These are phyloP conservation scores for Sclerotinia glacialis DNA, from an alignment of 2,329 filamentous ascomycete species.

Conservation along the genomic window DNA sequence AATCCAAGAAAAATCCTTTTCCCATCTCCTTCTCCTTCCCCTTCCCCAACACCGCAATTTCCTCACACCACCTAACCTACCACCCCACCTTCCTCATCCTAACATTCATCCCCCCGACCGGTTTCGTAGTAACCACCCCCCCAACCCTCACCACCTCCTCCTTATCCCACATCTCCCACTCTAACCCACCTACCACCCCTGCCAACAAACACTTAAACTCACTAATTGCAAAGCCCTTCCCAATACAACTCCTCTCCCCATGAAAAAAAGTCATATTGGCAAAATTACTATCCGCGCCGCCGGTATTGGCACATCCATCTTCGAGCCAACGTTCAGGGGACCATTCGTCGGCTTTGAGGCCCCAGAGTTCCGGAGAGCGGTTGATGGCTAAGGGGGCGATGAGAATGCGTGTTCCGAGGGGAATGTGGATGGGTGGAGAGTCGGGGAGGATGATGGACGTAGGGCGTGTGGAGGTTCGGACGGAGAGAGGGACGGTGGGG, in stretches of 20 bases:
- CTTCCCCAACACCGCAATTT: neutral
- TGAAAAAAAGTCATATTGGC: conserved; percentile 80
- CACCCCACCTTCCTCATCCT: conserved; percentile 13
- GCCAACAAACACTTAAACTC: conserved; percentile 54
- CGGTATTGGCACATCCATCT: conserved; percentile 44
- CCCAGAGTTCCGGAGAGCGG: conserved; percentile 56
- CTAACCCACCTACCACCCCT: neutral
- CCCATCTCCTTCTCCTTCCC: too few relatives aligned
- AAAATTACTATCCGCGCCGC: conserved; percentile 73
- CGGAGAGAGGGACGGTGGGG: conserved; percentile 62
- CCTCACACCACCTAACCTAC: neutral
- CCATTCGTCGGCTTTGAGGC: conserved; percentile 57
- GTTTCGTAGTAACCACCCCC: conserved; percentile 47
- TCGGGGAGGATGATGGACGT: conserved; percentile 57
- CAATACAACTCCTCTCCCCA: conserved; percentile 81
- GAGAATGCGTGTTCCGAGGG: conserved; percentile 54
- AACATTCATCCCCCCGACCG: conserved; percentile 20
- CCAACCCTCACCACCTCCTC: conserved; percentile 50
- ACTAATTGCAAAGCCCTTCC: conserved; percentile 71
- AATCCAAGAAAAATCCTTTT: too few relatives aligned
- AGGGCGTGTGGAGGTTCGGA: conserved; percentile 57
- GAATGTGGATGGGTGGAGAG: conserved; percentile 55
- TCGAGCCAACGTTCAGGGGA: conserved; percentile 56
- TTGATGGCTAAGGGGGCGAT: conserved; percentile 57
- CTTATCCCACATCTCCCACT: conserved; percentile 39